Evolutionary conservation across 2,329 filamentous ascomycete genomes (phyloP).

Genomic region (Aureobasidium sp.): DNA sequence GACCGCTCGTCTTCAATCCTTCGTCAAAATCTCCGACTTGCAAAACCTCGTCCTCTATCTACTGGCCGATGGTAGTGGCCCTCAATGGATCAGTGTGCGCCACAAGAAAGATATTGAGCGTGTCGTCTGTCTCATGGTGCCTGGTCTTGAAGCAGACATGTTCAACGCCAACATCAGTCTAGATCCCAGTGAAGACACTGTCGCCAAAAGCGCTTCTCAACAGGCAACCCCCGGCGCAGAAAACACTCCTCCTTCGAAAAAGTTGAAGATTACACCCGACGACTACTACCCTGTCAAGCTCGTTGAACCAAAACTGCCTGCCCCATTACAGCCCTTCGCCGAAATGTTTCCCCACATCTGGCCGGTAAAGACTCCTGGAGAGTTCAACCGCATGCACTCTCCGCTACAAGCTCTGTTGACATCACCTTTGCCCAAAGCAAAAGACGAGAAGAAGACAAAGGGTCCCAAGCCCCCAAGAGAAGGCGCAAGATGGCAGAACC

Average conservation of each 20-base stretch:
- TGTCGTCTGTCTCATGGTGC: conserved; percentile 84
- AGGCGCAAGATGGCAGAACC: conserved; percentile 60
- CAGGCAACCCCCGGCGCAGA: neutral
- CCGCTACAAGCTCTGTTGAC: conserved; percentile 78
- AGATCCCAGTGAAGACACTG: conserved; percentile 8
- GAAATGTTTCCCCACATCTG: conserved; percentile 82
- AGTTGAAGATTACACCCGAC: conserved; percentile 29
- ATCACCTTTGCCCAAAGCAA: conserved; percentile 59
- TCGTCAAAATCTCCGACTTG: conserved; percentile 50
- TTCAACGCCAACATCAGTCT: conserved; percentile 54
- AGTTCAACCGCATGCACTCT: conserved; percentile 75
- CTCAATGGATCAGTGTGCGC: conserved; percentile 55
- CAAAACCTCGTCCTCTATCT: conserved; percentile 52
- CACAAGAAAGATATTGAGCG: conserved; percentile 53
- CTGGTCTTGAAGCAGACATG: conserved; percentile 84
- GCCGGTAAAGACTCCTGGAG: conserved; percentile 81
- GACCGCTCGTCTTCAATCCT: conserved; percentile 45
- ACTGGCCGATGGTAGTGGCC: conserved; percentile 51
- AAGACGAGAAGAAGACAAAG: conserved; percentile 57
- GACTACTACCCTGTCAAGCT: conserved; percentile 42
- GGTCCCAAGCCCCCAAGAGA: conserved; percentile 53
- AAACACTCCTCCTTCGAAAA: conserved; percentile 11
- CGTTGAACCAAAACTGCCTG: conserved; percentile 32
- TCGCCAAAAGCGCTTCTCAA: neutral
- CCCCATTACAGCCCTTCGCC: conserved; percentile 52